Evolutionary conservation across 345 rosid species (phyloP).

Genomic region (Rhodamnia rubescens): DNA sequence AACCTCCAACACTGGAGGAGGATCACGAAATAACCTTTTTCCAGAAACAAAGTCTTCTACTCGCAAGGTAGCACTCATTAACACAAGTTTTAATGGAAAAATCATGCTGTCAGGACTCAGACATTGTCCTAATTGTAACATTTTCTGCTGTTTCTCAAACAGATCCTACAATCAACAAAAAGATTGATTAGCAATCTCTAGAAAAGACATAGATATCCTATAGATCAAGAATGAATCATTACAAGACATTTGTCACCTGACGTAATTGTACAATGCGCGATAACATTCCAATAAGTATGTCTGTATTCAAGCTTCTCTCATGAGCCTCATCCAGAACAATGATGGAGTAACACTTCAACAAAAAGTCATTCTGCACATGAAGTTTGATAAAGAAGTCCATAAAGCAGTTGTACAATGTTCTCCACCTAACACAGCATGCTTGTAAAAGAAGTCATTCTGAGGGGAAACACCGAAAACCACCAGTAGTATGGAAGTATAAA

Average conservation of each 20-base stretch:
- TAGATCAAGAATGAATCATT: not conserved
- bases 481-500: not conserved
- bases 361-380: constrained; percentile 58
- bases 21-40: constrained; percentile 43
- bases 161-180: constrained; percentile 25
- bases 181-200: not conserved
- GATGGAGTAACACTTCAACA: constrained; percentile 74
- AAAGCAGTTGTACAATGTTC: not conserved
- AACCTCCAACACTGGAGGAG: constrained; percentile 76
- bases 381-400: not conserved
- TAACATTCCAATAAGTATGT: constrained; percentile 90
- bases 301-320: constrained; percentile 92
- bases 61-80: constrained; percentile 92
- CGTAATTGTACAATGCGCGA: constrained; percentile 62
- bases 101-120: constrained; percentile 39
- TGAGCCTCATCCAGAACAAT: constrained; percentile 90
- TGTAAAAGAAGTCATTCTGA: not conserved
- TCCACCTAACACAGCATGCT: not conserved
- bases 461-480: not conserved
- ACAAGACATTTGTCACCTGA: constrained; percentile 33
- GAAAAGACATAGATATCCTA: not conserved
- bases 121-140: constrained; percentile 39
- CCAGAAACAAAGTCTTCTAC: constrained; percentile 73
- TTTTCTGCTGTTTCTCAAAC: constrained; percentile 50
- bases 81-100: constrained; percentile 61